Conservation (phyloP, 306 rosid genomes). For the Lathyrus sativus region DNA sequence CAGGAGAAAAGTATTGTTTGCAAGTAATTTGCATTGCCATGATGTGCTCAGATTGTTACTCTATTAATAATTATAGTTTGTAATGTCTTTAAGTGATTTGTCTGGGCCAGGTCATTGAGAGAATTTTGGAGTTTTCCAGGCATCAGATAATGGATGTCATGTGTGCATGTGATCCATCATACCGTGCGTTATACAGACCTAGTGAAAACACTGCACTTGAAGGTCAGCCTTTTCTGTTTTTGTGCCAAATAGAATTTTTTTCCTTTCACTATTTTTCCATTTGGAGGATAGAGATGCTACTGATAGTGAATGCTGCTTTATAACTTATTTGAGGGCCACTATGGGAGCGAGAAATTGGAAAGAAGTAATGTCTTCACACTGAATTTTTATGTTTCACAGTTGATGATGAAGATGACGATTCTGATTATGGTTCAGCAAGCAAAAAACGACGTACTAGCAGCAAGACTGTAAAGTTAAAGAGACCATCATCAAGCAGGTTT, state of each 20-base stretch:
- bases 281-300: slow-evolving; percentile 32
- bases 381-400: slow-evolving; percentile 47
- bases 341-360: slow-evolving; percentile 25
- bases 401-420: slow-evolving; percentile 77
- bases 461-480: slow-evolving; percentile 70
- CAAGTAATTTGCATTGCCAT: slow-evolving; percentile 28
- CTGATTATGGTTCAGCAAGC: slow-evolving; percentile 78
- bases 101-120: slow-evolving; percentile 75
- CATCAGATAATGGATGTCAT: slow-evolving; percentile 90
- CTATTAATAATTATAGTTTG: slow-evolving; percentile 3
- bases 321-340: slow-evolving; percentile 20
- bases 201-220: slow-evolving; percentile 66
- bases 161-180: slow-evolving; percentile 95
- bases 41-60: slow-evolving; percentile 21
- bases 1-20: slow-evolving; percentile 28
- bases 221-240: slow-evolving; percentile 57
- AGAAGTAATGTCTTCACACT: slow-evolving; percentile 29
- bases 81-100: slow-evolving; percentile 33
- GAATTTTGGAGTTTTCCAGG: slow-evolving; percentile 92
- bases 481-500: slow-evolving; percentile 72
- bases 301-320: slow-evolving; percentile 23
- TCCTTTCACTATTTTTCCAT: neutral
- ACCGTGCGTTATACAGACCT: slow-evolving; percentile 88
- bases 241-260: neutral
- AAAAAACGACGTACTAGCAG: slow-evolving; percentile 77